Evolutionary conservation across 2,329 filamentous ascomycete genomes (phyloP), one percentile per base, ranked within the genome.

Genomic region (Alternaria burnsii): DNA sequence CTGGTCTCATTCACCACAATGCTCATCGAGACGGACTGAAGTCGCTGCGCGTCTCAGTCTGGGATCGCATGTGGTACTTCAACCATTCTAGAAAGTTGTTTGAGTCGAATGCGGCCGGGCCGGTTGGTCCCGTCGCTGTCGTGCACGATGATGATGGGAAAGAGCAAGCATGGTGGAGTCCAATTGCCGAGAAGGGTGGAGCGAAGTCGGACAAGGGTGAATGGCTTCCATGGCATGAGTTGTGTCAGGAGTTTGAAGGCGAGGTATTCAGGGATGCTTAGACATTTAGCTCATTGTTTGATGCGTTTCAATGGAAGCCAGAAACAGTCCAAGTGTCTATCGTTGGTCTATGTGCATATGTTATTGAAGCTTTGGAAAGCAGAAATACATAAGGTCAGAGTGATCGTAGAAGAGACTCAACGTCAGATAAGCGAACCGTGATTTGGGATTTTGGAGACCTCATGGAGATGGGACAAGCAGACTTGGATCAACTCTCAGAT

Each of bases 141-240:
- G 32, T 55, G 14, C 30, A 28, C 6, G 53, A 48, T 41, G 43
- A 41, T 12, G 20, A 38, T 16, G 53, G 34, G 4, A 22, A 14
- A n/a, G 34, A 55, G 43, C 53, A 55, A n/a, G 53, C 22, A 34
- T 55, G 43, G 43, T 55, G 43, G 43, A 48, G 43, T 47, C 53
- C 53, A 11, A 47, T 55, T 46, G 52, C 52, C 22, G 52, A 47
- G 6, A 55, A 55, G 32, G 52, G 52, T 11, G 52, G 52, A 3
- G 52, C 52, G 16, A 28, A 55, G 32, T 30, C 42, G 7, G 53
- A 48, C 11, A 30, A 48, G 3, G 43, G 26, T 1, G 34, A 41
- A n/a, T 55, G 43, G 43, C 10, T 55, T 12, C 41, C 16, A 16
- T 55, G 34, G 32, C 22, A 38, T 26, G 52, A 48, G 9, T n/a